phyloP scores from a whole-genome alignment of 352 stramenopile species.

The Phytopythium litorale region DNA sequence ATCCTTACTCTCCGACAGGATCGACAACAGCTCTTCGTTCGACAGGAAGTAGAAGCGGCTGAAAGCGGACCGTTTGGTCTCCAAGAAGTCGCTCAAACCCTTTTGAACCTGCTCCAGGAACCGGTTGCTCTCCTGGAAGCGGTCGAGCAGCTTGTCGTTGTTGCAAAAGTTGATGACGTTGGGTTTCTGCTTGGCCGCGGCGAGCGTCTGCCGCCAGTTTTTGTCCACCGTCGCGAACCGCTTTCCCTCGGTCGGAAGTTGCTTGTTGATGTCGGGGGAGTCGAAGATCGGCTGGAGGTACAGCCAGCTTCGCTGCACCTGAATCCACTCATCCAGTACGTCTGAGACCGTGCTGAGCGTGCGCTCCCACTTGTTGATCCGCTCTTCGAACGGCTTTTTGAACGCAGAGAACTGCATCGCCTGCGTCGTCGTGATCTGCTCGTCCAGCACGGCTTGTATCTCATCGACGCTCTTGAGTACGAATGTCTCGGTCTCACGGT shows the following conservation, averaged over 20 bases:
- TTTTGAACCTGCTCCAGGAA: slow-evolving; percentile 93
- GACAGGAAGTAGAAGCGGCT: slow-evolving; percentile 93
- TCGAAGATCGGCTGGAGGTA: slow-evolving; percentile 97
- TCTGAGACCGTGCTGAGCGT: slow-evolving; percentile 91
- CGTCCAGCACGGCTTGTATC: slow-evolving; percentile 92
- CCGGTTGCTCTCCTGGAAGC: slow-evolving; percentile 93
- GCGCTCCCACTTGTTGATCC: slow-evolving; percentile 91
- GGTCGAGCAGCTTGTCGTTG: slow-evolving; percentile 89
- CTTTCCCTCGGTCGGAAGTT: slow-evolving; percentile 93
- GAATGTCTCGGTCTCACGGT: slow-evolving; percentile 92
- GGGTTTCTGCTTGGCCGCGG: slow-evolving; percentile 82
- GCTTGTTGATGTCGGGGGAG: slow-evolving; percentile 95
- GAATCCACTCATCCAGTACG: slow-evolving; percentile 93
- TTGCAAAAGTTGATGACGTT: slow-evolving; percentile 93
- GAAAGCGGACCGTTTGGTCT: slow-evolving; percentile 91
- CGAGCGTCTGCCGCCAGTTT: slow-evolving; percentile 92
- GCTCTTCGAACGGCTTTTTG: slow-evolving; percentile 93
- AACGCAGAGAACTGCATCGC: slow-evolving; percentile 96
- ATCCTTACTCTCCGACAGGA: slow-evolving; percentile 92
- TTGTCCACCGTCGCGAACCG: slow-evolving; percentile 94
- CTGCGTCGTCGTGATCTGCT: slow-evolving; percentile 96
- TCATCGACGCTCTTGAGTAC: slow-evolving; percentile 95
- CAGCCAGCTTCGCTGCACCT: slow-evolving; percentile 94
- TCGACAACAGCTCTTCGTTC: slow-evolving; percentile 92
- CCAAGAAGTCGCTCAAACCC: slow-evolving; percentile 89